A percentile compares a stretch with the other conserved stretches of the same genome.
phyloP scores from a whole-genome alignment of 108 stramenopile species.

The Pseudonitzschia delicatissima region DNA sequence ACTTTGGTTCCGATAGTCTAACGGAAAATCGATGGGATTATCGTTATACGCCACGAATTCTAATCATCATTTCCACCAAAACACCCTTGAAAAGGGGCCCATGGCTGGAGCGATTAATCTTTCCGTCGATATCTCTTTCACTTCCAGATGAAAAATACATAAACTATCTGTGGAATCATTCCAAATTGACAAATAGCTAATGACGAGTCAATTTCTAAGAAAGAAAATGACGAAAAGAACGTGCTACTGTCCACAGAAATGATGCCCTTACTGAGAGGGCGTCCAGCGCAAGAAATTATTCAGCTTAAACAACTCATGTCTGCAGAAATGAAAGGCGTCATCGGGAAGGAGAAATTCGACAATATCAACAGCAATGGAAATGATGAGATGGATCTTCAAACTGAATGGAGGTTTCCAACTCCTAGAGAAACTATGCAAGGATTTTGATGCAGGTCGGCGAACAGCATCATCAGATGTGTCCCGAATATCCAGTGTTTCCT shows the following conservation, averaged over 20 bases:
- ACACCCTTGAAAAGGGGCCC: constrained; percentile 56
- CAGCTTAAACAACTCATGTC: constrained; percentile 11
- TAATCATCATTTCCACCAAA: constrained; percentile 57
- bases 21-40: neutral
- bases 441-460: constrained; percentile 17
- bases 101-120: constrained; percentile 41
- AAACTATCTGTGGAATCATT: constrained; percentile 48
- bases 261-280: constrained; percentile 20
- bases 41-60: constrained; percentile 34
- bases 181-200: neutral
- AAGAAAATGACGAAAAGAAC: neutral
- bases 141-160: constrained; percentile 57
- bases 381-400: neutral
- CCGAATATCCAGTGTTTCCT: constrained; percentile 67
- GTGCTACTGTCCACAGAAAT: neutral
- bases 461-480: constrained; percentile 20
- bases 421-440: constrained; percentile 28
- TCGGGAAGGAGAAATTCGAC: neutral
- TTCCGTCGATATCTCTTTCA: constrained; percentile 42
- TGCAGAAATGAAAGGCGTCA: neutral
- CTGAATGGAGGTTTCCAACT: neutral
- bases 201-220: neutral
- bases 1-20: neutral
- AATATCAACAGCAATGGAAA: neutral
- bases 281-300: constrained; percentile 38